Percentiles rank a stretch among this genome's conserved stretches.
Evolutionary conservation across 2,329 filamentous ascomycete species (phyloP).

Genomic region (Pseudocercospora fuligena): DNA sequence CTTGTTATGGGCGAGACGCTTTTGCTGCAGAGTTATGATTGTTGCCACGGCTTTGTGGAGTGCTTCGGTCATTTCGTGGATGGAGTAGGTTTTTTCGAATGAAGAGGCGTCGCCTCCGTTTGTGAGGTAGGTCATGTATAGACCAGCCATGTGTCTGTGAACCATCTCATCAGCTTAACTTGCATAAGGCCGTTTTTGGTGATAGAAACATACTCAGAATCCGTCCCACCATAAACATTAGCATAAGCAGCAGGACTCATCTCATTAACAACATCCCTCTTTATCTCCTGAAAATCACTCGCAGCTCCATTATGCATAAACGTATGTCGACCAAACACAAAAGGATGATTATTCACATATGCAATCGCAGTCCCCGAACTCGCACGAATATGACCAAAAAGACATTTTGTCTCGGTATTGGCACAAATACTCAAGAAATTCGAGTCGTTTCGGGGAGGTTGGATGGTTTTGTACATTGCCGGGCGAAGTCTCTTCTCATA

Average conservation of each 20-base stretch:
- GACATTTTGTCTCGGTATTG: slow-evolving; percentile 56
- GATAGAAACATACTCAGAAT: slow-evolving; percentile 52
- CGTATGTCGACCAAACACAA: slow-evolving; percentile 58
- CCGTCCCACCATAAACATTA: slow-evolving; percentile 56
- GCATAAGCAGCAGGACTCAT: slow-evolving; percentile 55
- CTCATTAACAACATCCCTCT: slow-evolving; percentile 51
- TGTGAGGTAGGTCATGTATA: slow-evolving; percentile 55
- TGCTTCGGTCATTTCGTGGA: slow-evolving; percentile 51
- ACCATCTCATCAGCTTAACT: neutral
- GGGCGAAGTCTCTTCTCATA: slow-evolving; percentile 45
- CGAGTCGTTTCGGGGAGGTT: slow-evolving; percentile 58
- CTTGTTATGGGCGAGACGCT: slow-evolving; percentile 46
- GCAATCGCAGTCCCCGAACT: slow-evolving; percentile 55
- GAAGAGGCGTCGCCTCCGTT: slow-evolving; percentile 25
- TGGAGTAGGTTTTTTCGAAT: slow-evolving; percentile 47
- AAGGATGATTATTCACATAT: slow-evolving; percentile 60
- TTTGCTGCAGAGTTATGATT: slow-evolving; percentile 53
- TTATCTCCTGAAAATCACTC: slow-evolving; percentile 53
- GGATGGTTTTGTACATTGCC: slow-evolving; percentile 58
- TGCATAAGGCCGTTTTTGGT: too few species aligned
- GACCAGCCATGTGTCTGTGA: slow-evolving; percentile 48
- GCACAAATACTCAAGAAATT: slow-evolving; percentile 59
- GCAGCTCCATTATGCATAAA: slow-evolving; percentile 64
- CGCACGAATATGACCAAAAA: slow-evolving; percentile 60
- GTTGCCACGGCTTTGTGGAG: slow-evolving; percentile 50